Conservation (phyloP, 192 early-diverging fungal species). For the Coemansia javaensis region DNA sequence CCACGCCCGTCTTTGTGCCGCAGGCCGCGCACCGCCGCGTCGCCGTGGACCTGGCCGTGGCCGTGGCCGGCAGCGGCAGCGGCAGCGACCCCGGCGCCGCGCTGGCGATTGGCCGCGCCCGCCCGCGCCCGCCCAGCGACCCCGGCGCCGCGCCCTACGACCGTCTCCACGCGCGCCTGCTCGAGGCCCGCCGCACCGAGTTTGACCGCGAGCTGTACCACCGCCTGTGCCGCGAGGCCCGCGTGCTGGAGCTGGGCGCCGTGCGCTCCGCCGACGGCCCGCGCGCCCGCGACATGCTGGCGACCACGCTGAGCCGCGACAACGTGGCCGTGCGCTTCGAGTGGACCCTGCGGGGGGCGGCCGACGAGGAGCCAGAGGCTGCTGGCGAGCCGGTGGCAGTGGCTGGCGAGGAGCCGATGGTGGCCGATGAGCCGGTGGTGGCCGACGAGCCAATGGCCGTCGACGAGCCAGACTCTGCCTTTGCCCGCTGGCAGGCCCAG, state of each 20-base stretch:
- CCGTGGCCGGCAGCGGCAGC: background rate
- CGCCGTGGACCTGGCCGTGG: slow-evolving; percentile 7
- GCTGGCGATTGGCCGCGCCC: background rate
- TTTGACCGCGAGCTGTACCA: slow-evolving; percentile 47
- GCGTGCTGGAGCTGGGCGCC: slow-evolving; percentile 39
- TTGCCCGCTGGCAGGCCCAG: slow-evolving; percentile 32
- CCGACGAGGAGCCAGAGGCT: too few relatives aligned
- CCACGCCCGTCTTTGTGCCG: slow-evolving; percentile 18
- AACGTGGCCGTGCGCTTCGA: slow-evolving; percentile 31
- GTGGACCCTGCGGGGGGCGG: slow-evolving; percentile 30
- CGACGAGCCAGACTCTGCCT: background rate
- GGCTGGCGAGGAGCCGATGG: background rate
- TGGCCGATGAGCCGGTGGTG: background rate
- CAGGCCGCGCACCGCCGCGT: slow-evolving; percentile 7
- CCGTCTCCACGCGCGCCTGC: slow-evolving; percentile 19
- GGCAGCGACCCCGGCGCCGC: background rate
- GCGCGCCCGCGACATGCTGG: slow-evolving; percentile 21
- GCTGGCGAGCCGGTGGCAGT: too few relatives aligned
- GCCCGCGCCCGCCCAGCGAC: background rate
- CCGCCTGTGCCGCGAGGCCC: slow-evolving; percentile 39
- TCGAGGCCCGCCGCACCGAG: slow-evolving; percentile 8
- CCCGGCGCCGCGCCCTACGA: slow-evolving; percentile 5
- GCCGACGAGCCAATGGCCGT: background rate
- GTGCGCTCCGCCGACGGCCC: slow-evolving; percentile 7
- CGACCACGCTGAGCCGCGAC: slow-evolving; percentile 28